A percentile compares a stretch with the other conserved stretches of the same genome.
Evolutionary conservation across 371 early-diverging fungal genomes (phyloP).

Genomic region (Mucor sp.): DNA sequence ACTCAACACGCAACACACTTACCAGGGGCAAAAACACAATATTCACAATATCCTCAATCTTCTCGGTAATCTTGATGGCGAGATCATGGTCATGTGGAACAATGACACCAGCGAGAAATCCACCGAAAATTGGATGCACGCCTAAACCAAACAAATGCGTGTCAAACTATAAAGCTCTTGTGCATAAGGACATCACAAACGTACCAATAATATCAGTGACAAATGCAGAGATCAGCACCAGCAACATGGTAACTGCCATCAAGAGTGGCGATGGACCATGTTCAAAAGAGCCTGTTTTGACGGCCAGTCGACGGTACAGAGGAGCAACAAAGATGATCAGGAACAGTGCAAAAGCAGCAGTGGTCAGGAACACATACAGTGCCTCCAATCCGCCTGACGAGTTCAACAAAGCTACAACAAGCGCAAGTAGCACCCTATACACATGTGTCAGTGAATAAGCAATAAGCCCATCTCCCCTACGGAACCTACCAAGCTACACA

Average conservation of each 20-base stretch:
- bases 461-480: not conserved
- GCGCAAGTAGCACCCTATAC: slow-evolving; percentile 64
- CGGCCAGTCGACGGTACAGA: slow-evolving; percentile 46
- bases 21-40: slow-evolving; percentile 88
- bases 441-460: not conserved
- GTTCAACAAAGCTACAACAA: slow-evolving; percentile 79
- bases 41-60: slow-evolving; percentile 89
- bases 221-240: slow-evolving; percentile 72
- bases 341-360: slow-evolving; percentile 62
- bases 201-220: slow-evolving; percentile 84
- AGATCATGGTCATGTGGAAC: slow-evolving; percentile 90
- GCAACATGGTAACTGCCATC: slow-evolving; percentile 65
- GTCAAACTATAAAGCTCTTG: not conserved
- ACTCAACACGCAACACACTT: slow-evolving; percentile 20
- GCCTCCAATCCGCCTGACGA: slow-evolving; percentile 64
- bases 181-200: not conserved
- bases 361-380: slow-evolving; percentile 70
- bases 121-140: slow-evolving; percentile 79
- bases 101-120: slow-evolving; percentile 84
- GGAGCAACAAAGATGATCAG: slow-evolving; percentile 65
- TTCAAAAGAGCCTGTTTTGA: slow-evolving; percentile 52
- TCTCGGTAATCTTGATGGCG: slow-evolving; percentile 83
- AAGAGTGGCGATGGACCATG: slow-evolving; percentile 65
- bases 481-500: slow-evolving; percentile 76
- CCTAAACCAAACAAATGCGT: not conserved